These are phyloP conservation scores for Ceratocystis diversiconidia DNA, from an alignment of 2,329 filamentous ascomycete genomes.

Conservation along the genomic window DNA sequence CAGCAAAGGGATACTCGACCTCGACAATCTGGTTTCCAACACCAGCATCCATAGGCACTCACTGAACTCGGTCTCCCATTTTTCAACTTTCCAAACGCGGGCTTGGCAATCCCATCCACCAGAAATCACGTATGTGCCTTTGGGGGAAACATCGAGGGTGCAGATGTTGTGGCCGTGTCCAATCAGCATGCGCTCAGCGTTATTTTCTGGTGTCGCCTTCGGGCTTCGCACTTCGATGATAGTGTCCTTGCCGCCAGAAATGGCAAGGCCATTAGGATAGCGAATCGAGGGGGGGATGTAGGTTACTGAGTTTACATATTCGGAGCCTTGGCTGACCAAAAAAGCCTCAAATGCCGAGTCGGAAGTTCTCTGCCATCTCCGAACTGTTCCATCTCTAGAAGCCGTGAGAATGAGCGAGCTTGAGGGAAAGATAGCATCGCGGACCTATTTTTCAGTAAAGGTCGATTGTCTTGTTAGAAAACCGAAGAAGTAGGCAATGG, in stretches of 20 bases:
- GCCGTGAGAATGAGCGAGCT: slow-evolving; percentile 64
- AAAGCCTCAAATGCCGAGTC: slow-evolving; percentile 50
- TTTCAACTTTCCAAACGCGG: slow-evolving; percentile 70
- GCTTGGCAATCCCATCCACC: slow-evolving; percentile 89
- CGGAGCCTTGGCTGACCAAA: slow-evolving; percentile 65
- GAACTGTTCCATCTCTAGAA: slow-evolving; percentile 81
- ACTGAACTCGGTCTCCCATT: slow-evolving; percentile 60
- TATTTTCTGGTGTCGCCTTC: slow-evolving; percentile 49
- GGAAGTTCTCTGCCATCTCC: slow-evolving; percentile 65
- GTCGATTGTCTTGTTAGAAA: not conserved
- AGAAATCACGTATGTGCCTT: slow-evolving; percentile 64
- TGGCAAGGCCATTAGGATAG: slow-evolving; percentile 64
- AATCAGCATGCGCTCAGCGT: slow-evolving; percentile 72
- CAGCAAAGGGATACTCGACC: not conserved
- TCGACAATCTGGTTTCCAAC: not conserved
- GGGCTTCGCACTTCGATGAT: slow-evolving; percentile 82
- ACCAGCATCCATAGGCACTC: slow-evolving; percentile 17
- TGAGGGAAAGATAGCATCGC: slow-evolving; percentile 65
- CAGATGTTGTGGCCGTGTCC: slow-evolving; percentile 85
- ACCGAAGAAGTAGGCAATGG: not conserved
- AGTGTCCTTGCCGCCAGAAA: slow-evolving; percentile 81
- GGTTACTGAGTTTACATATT: slow-evolving; percentile 76
- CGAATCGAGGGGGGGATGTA: slow-evolving; percentile 55
- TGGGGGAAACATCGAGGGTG: slow-evolving; percentile 62
- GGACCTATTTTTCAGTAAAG: slow-evolving; percentile 49